phyloP scores from a whole-genome alignment of 352 stramenopile species.

The Phytophthora tubulina region DNA sequence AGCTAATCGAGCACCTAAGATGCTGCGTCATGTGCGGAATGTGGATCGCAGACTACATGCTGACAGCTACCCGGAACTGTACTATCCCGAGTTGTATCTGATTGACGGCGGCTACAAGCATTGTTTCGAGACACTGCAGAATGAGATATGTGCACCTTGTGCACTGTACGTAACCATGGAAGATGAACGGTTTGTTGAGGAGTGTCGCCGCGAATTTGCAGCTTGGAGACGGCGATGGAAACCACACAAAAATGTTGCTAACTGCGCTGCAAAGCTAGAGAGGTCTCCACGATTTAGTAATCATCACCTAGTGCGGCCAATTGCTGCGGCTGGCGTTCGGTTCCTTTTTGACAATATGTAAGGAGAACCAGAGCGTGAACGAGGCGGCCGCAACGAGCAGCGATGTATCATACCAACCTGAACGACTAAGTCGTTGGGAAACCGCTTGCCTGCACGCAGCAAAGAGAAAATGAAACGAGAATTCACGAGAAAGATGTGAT shows the following conservation, averaged over 20 bases:
- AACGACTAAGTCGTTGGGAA: background rate
- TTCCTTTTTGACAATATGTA: slow-evolving; percentile 48
- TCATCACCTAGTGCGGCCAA: background rate
- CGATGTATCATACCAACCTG: background rate
- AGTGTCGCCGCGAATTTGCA: slow-evolving; percentile 61
- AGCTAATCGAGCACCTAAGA: slow-evolving; percentile 72
- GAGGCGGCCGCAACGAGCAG: background rate
- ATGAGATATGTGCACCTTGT: slow-evolving; percentile 47
- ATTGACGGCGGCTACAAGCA: slow-evolving; percentile 81
- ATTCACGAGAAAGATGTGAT: too few species aligned
- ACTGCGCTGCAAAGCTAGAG: slow-evolving; percentile 52
- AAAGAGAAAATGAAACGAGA: too few species aligned
- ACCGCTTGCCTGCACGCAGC: too few species aligned
- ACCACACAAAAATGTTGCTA: slow-evolving; percentile 47
- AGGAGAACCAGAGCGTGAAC: background rate
- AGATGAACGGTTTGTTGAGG: slow-evolving; percentile 52
- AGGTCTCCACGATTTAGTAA: slow-evolving; percentile 18
- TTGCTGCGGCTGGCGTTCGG: slow-evolving; percentile 21
- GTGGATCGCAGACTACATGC: slow-evolving; percentile 69
- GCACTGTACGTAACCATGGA: slow-evolving; percentile 60
- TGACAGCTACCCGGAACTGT: slow-evolving; percentile 65
- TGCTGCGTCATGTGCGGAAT: slow-evolving; percentile 74
- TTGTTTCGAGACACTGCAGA: slow-evolving; percentile 61
- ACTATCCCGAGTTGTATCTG: slow-evolving; percentile 76
- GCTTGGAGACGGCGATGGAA: slow-evolving; percentile 60